Evolutionary conservation across 1,284 basidiomycete species (phyloP).

Genomic region (Mycena sp.): DNA sequence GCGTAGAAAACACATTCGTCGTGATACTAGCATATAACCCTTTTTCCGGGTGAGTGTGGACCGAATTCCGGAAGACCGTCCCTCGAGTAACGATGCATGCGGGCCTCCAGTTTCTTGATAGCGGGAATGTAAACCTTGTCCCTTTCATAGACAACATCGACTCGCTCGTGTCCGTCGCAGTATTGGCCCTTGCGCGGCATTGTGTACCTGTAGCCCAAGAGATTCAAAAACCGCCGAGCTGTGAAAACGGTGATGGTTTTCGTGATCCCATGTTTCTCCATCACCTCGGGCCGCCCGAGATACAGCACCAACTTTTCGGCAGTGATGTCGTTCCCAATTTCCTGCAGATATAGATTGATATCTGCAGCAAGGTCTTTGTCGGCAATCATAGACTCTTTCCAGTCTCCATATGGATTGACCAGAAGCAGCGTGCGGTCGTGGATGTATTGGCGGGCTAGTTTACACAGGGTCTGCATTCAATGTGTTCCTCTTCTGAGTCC

Average conservation of each 20-base stretch:
- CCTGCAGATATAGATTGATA: too few relatives aligned
- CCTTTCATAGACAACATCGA: constrained; percentile 46
- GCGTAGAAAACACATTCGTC: constrained; percentile 50
- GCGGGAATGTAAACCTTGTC: constrained; percentile 41
- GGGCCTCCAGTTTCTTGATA: not conserved
- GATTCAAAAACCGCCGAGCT: constrained; percentile 36
- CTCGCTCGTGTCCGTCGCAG: too few relatives aligned
- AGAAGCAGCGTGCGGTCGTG: too few relatives aligned
- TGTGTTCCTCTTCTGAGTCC: too few relatives aligned
- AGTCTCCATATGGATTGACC: too few relatives aligned
- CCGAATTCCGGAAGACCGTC: not conserved
- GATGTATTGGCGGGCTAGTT: too few relatives aligned
- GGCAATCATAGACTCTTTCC: too few relatives aligned
- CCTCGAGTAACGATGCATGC: not conserved
- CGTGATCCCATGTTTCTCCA: constrained; percentile 39
- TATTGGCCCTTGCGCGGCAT: constrained; percentile 38
- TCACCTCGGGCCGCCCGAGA: too few relatives aligned
- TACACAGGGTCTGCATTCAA: too few relatives aligned
- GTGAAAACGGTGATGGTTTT: constrained; percentile 35
- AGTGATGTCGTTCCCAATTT: too few relatives aligned
- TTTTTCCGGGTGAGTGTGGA: not conserved
- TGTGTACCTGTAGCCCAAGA: constrained; percentile 32
- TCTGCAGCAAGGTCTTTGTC: too few relatives aligned
- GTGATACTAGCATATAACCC: constrained; percentile 29
- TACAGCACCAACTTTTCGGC: too few relatives aligned